Evolutionary conservation across 2,329 filamentous ascomycete genomes (phyloP), one percentile per base, ranked within the genome.

Genomic region (Verticillium isaacii): DNA sequence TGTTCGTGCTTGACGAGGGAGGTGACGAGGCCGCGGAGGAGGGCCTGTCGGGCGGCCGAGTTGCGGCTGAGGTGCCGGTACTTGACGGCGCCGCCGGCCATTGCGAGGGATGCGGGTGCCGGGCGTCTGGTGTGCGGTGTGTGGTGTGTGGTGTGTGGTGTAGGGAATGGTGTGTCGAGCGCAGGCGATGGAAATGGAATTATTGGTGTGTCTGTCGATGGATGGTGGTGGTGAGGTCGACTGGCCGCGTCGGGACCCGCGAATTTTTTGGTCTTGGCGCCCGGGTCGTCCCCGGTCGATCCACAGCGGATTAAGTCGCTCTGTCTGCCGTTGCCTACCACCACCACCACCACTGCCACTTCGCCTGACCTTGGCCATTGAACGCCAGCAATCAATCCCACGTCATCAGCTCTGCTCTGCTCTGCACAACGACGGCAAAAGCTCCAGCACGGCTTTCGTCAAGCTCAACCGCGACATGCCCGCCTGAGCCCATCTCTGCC

Each of bases 1-100:
- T 92, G 88, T 81, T 99, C 95, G 77, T 96, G 88, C 77, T 91
- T 85, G 79, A 99, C 90, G 68, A 99, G 90, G 60, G 94, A 95
- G 68, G 94, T 97, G 74, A 98, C 93, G 64, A 99, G 84, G 78
- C 98, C 97, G 72, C 95, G 92, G 68, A 99, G 88, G 69, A 99
- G 87, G 60, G 95, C 94, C 80, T 94, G 87, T 74, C 95, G 87
- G 75, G 97, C 95, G 61, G 94, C 82, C 59, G 93, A 97, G 68
- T 87, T 84, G 69, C 95, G 93, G 78, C 88, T 89, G 65, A 99
- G 82, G 77, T 96, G 91, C 69, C 95, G 89, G 80, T 94, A 97
- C 80, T 93, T 96, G 75, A 92, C 85, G 67, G 87, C 83, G 68
- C 91, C 92, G 71, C 93, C 93, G 67, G 92, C 93, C 93, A 97